Conservation (phyloP, 2,329 filamentous ascomycete species). For the Xylariales sp. region DNA sequence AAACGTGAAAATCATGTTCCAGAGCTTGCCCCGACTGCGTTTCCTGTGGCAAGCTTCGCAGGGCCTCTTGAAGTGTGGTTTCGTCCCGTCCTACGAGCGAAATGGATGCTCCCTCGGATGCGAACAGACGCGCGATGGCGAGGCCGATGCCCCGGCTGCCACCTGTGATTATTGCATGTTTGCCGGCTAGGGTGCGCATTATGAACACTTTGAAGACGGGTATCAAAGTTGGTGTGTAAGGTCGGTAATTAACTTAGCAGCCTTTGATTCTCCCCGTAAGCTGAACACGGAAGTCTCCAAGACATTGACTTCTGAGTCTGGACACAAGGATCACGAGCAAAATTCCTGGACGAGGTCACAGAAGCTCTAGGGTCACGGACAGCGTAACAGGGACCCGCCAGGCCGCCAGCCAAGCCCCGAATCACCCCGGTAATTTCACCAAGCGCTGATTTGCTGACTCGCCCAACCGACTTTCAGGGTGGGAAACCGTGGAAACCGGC, state of each 20-base stretch:
- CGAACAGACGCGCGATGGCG: slow-evolving; percentile 63
- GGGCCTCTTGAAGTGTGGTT: slow-evolving; percentile 36
- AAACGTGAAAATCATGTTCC: slow-evolving; percentile 12
- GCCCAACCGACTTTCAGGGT: background rate
- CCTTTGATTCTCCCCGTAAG: too few species aligned
- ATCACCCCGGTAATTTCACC: background rate
- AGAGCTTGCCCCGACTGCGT: slow-evolving; percentile 8
- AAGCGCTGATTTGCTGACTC: slow-evolving; percentile 4
- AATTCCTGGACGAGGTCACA: too few species aligned
- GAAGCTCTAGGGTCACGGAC: too few species aligned
- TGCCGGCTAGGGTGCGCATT: slow-evolving; percentile 35
- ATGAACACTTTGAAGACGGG: slow-evolving; percentile 8
- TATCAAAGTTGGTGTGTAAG: background rate
- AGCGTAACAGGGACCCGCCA: too few species aligned
- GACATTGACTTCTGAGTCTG: too few species aligned
- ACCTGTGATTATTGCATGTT: slow-evolving; percentile 61
- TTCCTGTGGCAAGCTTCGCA: slow-evolving; percentile 26
- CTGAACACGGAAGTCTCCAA: too few species aligned
- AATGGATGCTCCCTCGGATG: slow-evolving; percentile 53
- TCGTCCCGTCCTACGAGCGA: slow-evolving; percentile 57
- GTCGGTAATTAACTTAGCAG: too few species aligned
- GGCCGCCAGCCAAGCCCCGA: too few species aligned
- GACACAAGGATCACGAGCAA: too few species aligned
- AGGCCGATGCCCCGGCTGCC: slow-evolving; percentile 67
- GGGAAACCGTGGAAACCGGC: too few species aligned